phyloP scores from a whole-genome alignment of 495 filamentous ascomycete genomes.

The Aspergillus ostianus region DNA sequence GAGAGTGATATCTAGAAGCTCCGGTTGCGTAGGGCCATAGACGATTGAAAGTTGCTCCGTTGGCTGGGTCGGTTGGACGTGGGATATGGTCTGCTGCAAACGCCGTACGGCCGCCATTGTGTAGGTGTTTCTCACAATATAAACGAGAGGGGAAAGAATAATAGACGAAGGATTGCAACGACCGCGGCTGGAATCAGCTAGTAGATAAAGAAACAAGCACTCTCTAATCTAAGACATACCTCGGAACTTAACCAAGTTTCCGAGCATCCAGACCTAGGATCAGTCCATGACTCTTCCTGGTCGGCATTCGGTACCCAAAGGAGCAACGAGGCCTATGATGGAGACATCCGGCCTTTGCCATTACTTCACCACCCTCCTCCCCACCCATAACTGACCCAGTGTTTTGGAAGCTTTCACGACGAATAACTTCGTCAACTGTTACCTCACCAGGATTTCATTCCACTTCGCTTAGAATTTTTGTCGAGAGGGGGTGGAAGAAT shows the following conservation, averaged over 20 bases:
- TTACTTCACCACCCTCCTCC: background rate
- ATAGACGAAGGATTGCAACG: slow-evolving; percentile 1
- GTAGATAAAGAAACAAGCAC: slow-evolving; percentile 15
- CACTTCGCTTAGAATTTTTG: background rate
- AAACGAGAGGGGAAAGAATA: background rate
- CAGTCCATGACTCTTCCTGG: background rate
- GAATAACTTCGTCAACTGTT: background rate
- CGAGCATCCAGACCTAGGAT: slow-evolving; percentile 2
- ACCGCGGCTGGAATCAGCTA: slow-evolving; percentile 4
- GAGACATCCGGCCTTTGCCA: background rate
- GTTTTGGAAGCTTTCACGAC: background rate
- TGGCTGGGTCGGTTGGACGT: slow-evolving; percentile 24
- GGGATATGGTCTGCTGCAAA: slow-evolving; percentile 40
- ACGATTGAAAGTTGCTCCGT: slow-evolving; percentile 49
- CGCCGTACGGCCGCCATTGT: slow-evolving; percentile 36
- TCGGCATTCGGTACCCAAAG: slow-evolving; percentile 15
- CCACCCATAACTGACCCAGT: background rate
- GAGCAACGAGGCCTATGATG: background rate
- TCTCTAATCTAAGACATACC: slow-evolving; percentile 11
- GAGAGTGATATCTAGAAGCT: slow-evolving; percentile 59
- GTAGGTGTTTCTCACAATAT: background rate
- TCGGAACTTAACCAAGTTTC: slow-evolving; percentile 10
- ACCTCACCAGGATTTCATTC: background rate
- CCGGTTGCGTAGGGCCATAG: slow-evolving; percentile 57
- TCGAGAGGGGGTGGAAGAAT: background rate